Base-by-base conservation (phyloP, 129 eudicot genomes). In the Flaveria robusta region DNA sequence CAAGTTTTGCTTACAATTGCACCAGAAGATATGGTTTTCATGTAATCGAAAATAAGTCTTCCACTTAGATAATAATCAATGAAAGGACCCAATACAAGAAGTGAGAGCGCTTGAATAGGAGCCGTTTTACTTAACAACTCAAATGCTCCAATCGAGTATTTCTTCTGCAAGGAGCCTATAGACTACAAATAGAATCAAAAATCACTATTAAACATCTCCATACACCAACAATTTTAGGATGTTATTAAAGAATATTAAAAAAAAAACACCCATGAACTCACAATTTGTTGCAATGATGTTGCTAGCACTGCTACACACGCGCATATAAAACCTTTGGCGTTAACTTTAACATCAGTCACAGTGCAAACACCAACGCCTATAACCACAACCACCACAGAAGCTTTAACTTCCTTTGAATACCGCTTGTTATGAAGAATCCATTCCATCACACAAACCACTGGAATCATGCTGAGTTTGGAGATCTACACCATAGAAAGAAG, bases 341-440 rank as follows among this genome's bases (percentile, higher is more conserved):
- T 92, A 42, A 92, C 90, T 77, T 88, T 92, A 72, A 92, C 93
- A 45, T 92, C 98, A 16, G 98, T 92, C 63, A 92, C 93, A 1
- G 96, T 92, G 96, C 97, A 89, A 76, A 92, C 96, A 18, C 97
- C 97, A 45, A 92, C 97, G 4, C 97, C 97, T 49, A 92, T 85
- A 71, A 92, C 92, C 64, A 92, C 97, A 54, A 89, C 90, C 54
- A 92, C 81, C 49, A 92, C 92, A 16, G 92, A 45, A 71, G 85
- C 66, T 64, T 89, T 92, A 26, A 87, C 90, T 80, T 92, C 92
- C 55, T 74, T 89, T 3, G 93, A 67, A 82, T 87, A 92, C 11
- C 74, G 79, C 79, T 87, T 87, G 39, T 65, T 87, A 66, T 92
- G 92, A 70, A 92, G 81, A 68, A 92, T 80, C 93, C 93, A 87